Evolutionary conservation across 208 protist species (phyloP).

Genomic region (Porcisia hertigi): DNA sequence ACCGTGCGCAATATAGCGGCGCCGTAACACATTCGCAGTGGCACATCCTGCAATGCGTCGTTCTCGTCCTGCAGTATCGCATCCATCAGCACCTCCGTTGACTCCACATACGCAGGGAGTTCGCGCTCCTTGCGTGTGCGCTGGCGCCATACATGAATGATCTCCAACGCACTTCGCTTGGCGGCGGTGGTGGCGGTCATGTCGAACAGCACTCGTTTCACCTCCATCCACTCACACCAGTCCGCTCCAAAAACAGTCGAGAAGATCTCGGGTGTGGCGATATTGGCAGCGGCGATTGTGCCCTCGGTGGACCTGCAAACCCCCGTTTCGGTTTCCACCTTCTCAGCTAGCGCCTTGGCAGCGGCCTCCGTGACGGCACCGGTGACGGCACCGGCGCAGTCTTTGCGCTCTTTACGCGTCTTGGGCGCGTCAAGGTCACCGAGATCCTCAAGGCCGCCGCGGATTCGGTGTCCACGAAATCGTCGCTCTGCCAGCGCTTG

Average conservation of each 20-base stretch:
- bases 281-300: neutral
- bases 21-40: constrained; percentile 55
- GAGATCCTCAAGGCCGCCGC: constrained; percentile 63
- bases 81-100: constrained; percentile 66
- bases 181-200: constrained; percentile 17
- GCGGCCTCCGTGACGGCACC: neutral
- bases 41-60: constrained; percentile 6
- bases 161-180: constrained; percentile 47
- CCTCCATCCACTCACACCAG: constrained; percentile 66
- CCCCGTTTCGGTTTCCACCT: neutral
- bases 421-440: constrained; percentile 60
- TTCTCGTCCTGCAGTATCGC: constrained; percentile 63
- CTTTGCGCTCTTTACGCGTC: constrained; percentile 3
- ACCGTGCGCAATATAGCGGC: constrained; percentile 77
- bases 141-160: constrained; percentile 58
- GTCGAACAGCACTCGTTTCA: constrained; percentile 70
- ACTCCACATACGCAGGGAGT: constrained; percentile 72
- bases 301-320: neutral
- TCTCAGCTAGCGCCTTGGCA: neutral
- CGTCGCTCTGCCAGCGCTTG: constrained; percentile 39
- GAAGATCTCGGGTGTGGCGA: constrained; percentile 9
- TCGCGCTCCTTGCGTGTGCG: constrained; percentile 54
- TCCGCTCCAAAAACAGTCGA: constrained; percentile 61
- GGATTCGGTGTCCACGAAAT: constrained; percentile 68
- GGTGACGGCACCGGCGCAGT: neutral